phyloP scores from a whole-genome alignment of 2,329 filamentous ascomycete species.

The Boeremia lycopersici region DNA sequence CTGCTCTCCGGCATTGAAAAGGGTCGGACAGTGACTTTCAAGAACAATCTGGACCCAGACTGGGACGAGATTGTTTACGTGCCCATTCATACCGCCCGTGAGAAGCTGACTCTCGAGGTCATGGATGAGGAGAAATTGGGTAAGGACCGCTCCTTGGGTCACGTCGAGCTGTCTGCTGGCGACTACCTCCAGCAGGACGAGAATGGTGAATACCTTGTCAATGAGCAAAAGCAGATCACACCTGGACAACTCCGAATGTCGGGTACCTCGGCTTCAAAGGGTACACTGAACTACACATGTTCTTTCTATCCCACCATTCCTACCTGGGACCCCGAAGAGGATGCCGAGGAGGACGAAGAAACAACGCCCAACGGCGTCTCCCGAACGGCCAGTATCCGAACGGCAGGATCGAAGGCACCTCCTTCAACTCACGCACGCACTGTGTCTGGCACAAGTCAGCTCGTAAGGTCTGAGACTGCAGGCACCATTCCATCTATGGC shows the following conservation, averaged over 20 bases:
- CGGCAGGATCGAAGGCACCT: constrained; percentile 24
- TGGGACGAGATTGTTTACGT: constrained; percentile 97
- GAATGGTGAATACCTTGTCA: constrained; percentile 77
- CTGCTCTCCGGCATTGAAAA: constrained; percentile 89
- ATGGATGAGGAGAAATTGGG: constrained; percentile 96
- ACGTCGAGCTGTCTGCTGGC: constrained; percentile 74
- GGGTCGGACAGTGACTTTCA: constrained; percentile 90
- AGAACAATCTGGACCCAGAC: constrained; percentile 92
- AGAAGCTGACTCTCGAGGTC: constrained; percentile 86
- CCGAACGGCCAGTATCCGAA: constrained; percentile 29
- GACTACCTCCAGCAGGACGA: constrained; percentile 82
- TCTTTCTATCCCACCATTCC: constrained; percentile 91
- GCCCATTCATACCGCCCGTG: constrained; percentile 81
- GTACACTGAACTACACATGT: constrained; percentile 78
- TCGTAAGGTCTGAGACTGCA: constrained; percentile 40
- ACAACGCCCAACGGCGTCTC: constrained; percentile 45
- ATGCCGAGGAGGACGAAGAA: constrained; percentile 64
- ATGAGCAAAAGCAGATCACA: constrained; percentile 74
- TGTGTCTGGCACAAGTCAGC: constrained; percentile 28
- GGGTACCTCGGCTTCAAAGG: constrained; percentile 76
- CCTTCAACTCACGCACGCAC: constrained; percentile 20
- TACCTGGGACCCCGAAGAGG: constrained; percentile 86
- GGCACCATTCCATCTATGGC: constrained; percentile 52
- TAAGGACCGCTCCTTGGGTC: constrained; percentile 86
- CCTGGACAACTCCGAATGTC: constrained; percentile 75